A percentile compares a stretch with the other conserved stretches of the same genome.
These are phyloP conservation scores for Neocucurbitaria cava DNA, from an alignment of 2,329 filamentous ascomycete genomes.

Conservation along the genomic window DNA sequence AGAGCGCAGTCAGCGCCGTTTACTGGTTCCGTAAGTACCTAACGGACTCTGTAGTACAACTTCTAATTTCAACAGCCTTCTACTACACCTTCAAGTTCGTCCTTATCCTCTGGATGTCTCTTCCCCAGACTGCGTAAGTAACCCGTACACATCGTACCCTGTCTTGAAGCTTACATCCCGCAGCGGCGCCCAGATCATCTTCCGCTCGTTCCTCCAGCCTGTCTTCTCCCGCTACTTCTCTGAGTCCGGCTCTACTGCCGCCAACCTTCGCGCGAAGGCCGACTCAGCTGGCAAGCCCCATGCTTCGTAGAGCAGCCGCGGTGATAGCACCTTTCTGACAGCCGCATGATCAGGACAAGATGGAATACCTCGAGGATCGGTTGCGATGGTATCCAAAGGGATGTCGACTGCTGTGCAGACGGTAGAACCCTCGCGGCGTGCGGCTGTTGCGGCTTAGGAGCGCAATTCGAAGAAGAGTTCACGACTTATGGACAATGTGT, in stretches of 20 bases:
- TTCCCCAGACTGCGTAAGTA: conserved; percentile 88
- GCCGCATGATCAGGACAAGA: conserved; percentile 33
- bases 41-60: background rate
- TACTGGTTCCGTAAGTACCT: conserved; percentile 77
- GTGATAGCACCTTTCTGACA: conserved; percentile 35
- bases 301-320: conserved; percentile 30
- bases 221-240: conserved; percentile 92
- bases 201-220: conserved; percentile 93
- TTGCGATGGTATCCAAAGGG: conserved; percentile 3
- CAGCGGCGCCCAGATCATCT: conserved; percentile 94
- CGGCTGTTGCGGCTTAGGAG: conserved; percentile 41
- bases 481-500: conserved; percentile 26
- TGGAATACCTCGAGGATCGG: background rate
- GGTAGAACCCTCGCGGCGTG: conserved; percentile 19
- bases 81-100: conserved; percentile 99
- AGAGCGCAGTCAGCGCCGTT: conserved; percentile 82
- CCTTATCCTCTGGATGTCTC: conserved; percentile 95
- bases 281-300: conserved; percentile 66
- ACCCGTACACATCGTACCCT: background rate
- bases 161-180: conserved; percentile 15
- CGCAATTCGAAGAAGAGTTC: conserved; percentile 28
- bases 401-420: conserved; percentile 15
- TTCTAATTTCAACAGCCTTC: conserved; percentile 66
- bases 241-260: conserved; percentile 72
- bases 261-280: conserved; percentile 87